A percentile compares a stretch with the other conserved stretches of the same genome.
These are phyloP conservation scores for Thamnidium elegans DNA, from an alignment of 192 early-diverging fungal species.

Conservation along the genomic window DNA sequence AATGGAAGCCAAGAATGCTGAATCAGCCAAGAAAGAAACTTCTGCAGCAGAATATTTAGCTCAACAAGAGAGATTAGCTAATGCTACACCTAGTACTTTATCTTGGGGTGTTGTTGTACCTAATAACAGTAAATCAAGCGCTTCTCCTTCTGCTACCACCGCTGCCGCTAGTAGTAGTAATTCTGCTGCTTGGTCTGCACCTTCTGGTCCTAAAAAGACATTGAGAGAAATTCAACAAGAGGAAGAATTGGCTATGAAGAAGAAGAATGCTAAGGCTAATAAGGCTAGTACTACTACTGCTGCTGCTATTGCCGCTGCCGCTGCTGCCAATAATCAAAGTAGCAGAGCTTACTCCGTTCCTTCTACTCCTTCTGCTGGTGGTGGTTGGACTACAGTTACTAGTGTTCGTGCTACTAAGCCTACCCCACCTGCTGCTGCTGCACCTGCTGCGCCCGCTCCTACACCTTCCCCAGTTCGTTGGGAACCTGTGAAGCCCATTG, in stretches of 20 bases:
- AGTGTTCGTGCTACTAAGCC: conserved; percentile 11
- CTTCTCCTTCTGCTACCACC: not conserved
- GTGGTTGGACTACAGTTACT: conserved; percentile 42
- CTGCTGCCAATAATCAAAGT: conserved; percentile 2
- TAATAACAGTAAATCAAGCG: conserved; percentile 8
- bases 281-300: not conserved
- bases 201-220: conserved; percentile 51
- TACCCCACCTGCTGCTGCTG: conserved; percentile 1
- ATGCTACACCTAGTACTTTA: conserved; percentile 15
- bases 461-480: conserved; percentile 5
- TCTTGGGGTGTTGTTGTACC: conserved; percentile 41
- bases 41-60: conserved; percentile 8
- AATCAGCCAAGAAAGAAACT: not conserved
- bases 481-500: conserved; percentile 25
- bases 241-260: conserved; percentile 52
- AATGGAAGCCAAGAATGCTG: conserved; percentile 51
- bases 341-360: not conserved
- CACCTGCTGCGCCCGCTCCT: conserved; percentile 3
- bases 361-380: conserved; percentile 5
- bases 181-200: conserved; percentile 32
- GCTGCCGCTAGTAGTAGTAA: conserved; percentile 6
- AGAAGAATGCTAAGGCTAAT: conserved; percentile 33
- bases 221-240: conserved; percentile 56
- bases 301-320: conserved; percentile 6
- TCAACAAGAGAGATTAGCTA: not conserved